Evolutionary conservation across 257 asterid genomes (phyloP).

Genomic region (Craterostigma plantagineum): DNA sequence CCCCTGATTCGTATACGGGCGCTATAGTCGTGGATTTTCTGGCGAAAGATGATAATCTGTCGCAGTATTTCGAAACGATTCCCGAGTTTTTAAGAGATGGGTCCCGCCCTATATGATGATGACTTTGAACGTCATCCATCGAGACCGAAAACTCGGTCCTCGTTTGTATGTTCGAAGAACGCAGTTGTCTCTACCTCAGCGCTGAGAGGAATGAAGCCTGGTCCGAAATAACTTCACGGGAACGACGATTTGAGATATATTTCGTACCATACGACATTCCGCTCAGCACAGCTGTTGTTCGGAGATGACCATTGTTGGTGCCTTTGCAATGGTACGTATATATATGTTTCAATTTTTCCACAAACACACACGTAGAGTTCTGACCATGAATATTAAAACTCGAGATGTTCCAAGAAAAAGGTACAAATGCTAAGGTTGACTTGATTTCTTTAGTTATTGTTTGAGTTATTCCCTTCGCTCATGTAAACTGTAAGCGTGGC

Average conservation of each 20-base stretch:
- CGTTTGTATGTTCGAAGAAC: too few relatives aligned
- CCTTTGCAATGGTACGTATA: too few relatives aligned
- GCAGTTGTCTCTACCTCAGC: neutral
- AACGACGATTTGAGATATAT: constrained; percentile 15
- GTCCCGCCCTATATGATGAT: too few relatives aligned
- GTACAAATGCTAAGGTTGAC: neutral
- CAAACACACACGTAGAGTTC: too few relatives aligned
- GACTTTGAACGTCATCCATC: too few relatives aligned
- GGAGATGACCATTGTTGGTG: too few relatives aligned
- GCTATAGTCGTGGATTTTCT: constrained; percentile 39
- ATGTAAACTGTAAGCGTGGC: too few relatives aligned
- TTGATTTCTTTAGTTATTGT: too few relatives aligned
- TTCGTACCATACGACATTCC: constrained; percentile 59
- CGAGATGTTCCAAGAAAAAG: neutral
- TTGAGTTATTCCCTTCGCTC: too few relatives aligned
- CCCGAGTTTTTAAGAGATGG: constrained; percentile 31
- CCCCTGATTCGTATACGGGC: constrained; percentile 4
- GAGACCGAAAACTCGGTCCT: too few relatives aligned
- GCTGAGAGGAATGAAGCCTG: constrained; percentile 80
- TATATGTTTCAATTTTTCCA: too few relatives aligned
- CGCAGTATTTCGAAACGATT: constrained; percentile 26
- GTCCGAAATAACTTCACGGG: constrained; percentile 34
- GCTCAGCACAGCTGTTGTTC: constrained; percentile 20
- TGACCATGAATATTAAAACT: neutral
- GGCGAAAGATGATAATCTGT: constrained; percentile 34